Base-by-base conservation (phyloP, 176 grass and related monocot genomes). In the Paspalum notatum region DNA sequence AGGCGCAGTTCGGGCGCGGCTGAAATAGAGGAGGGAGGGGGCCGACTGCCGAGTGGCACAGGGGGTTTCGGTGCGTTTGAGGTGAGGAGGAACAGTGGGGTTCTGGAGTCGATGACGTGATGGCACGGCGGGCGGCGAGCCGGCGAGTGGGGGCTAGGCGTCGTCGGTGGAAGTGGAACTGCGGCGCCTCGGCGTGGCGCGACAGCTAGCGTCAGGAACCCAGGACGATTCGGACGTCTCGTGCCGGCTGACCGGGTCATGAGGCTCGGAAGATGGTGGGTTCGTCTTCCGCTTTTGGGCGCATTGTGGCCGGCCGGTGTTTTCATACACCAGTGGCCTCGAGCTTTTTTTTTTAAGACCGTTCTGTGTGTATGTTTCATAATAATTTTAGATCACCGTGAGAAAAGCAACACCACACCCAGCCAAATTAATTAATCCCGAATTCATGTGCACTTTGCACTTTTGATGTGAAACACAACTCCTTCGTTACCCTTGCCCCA, bases 1-100 rank as follows among this genome's bases (percentile, higher is more conserved):
- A 45, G 62, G 65, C 52, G 47, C 65, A n/a, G 44, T n/a, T 61
- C 22, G 40, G 52, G 17, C 26, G 39, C 40, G 43, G 25, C 57
- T 64, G 56, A 72, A 73, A 53, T 53, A 43, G 56, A 49, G 63
- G 32, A 73, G 24, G 7, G 13, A 13, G 51, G 70, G 70, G 27
- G n/a, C n/a, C n/a, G n/a, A n/a, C n/a, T n/a, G n/a, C 18, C 20
- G 47, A 52, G 32, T n/a, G 37, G 46, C 57, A 64, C 80, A 53
- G 27, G 45, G 68, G 32, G 24, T 53, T 64, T 74, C 38, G 80
- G 74, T 65, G 70, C 70, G 70, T 82, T 83, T 83, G 6, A 17
- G 58, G 80, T 44, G 51, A 32, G 12, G 51, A 32, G 12, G 43
- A 20, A 27, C 17, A n/a, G 12, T 6, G 78, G 67, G 46, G 46